Conservation (phyloP, 331 rosid species). For the Cydonia oblonga region DNA sequence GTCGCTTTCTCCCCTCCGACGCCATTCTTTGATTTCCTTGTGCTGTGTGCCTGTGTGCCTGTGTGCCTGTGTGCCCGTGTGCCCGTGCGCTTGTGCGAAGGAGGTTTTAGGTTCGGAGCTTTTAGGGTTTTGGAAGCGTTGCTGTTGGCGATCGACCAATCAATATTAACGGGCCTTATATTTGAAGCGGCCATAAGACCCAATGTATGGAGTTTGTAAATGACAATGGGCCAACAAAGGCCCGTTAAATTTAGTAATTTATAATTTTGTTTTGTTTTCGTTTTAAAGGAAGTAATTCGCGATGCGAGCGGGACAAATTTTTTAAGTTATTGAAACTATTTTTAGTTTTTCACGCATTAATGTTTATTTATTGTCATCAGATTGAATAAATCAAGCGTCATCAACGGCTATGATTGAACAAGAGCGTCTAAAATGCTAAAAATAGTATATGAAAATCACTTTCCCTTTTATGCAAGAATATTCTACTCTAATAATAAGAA, state of each 20-base stretch:
- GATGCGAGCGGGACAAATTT: too few species aligned
- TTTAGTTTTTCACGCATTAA: too few species aligned
- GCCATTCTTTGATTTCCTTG: not conserved
- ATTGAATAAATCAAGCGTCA: too few species aligned
- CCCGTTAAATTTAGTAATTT: not conserved
- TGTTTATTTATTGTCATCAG: too few species aligned
- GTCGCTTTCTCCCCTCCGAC: conserved; percentile 24
- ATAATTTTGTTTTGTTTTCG: not conserved
- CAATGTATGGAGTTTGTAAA: not conserved
- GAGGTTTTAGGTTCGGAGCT: not conserved
- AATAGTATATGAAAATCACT: too few species aligned
- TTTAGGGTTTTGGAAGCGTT: not conserved
- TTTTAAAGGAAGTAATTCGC: too few species aligned
- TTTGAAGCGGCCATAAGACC: not conserved
- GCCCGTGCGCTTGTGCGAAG: not conserved
- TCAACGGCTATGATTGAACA: too few species aligned
- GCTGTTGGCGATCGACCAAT: not conserved
- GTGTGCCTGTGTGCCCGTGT: conserved; percentile 11
- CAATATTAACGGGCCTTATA: not conserved
- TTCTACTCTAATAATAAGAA: too few species aligned
- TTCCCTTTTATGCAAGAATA: too few species aligned
- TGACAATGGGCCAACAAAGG: not conserved
- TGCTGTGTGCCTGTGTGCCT: too few species aligned
- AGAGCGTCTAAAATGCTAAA: too few species aligned
- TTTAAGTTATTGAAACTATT: too few species aligned